Base-by-base conservation (phyloP, 106 monocot genomes). In the Phalaenopsis aphrodite region DNA sequence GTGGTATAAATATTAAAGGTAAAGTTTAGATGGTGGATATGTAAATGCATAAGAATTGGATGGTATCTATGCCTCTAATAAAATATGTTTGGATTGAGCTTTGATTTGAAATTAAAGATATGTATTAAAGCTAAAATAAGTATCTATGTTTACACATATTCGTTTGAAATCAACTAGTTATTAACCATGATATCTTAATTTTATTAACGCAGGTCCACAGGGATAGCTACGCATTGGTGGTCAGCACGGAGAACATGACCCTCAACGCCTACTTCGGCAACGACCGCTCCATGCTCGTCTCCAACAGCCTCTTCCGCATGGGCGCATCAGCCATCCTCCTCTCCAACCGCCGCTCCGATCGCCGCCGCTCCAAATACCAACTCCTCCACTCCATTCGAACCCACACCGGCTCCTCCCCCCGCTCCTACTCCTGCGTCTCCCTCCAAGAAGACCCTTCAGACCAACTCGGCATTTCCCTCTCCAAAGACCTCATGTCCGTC, bases 261-360 rank as follows among this genome's bases (percentile, higher is more conserved):
- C 79, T 65, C 2, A 80, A 80, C 68, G 71, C 46, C 23, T 80
- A 80, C 79, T 80, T 69, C 68, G 79, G 79, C 48, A 80, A 80
- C 71, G 46, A 71, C 43, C 68, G 79, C 11, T 71, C 79, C 16
- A 80, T 80, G 79, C 79, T 80, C 10, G 30, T 80, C 12, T n/a
- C 79, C 69, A 80, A 80, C 69, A 69, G 79, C 69, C 67, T 80
- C 69, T 80, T 80, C 69, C 79, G 79, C 69, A 69, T 80, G 69
- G 79, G 79, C 14, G 67, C 46, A 49, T 68, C 79, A 16, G 79
- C 79, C 14, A 38, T 80, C 79, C 79, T 80, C 18, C 79, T 80
- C 47, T 80, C 79, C 47, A 80, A 80, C 71, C 79, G 68, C 4
- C 23, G 48, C 1, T 47, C 79, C 36, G 79, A 80, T 24, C 57